These are phyloP conservation scores for Clonostachys sp. DNA, from an alignment of 2,329 filamentous ascomycete genomes.

Conservation along the genomic window DNA sequence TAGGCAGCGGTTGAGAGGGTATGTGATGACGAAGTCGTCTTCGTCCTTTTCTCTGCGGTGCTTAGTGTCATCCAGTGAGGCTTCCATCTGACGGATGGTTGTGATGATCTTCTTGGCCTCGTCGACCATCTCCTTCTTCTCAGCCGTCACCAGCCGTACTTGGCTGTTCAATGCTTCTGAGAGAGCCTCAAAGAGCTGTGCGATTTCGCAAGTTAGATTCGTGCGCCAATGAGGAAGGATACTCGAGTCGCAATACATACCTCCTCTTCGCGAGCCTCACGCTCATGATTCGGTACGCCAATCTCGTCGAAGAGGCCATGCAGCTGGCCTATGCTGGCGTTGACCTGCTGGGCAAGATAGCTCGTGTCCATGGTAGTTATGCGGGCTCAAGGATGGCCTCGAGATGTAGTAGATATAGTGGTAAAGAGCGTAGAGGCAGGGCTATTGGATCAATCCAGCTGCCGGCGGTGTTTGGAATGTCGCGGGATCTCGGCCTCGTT, in stretches of 20 bases:
- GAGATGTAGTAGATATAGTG: not conserved
- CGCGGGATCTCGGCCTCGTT: not conserved
- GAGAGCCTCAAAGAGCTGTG: slow-evolving; percentile 81
- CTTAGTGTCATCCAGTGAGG: slow-evolving; percentile 75
- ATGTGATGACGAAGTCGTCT: slow-evolving; percentile 72
- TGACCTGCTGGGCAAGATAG: slow-evolving; percentile 92
- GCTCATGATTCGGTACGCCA: slow-evolving; percentile 88
- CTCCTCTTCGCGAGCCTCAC: slow-evolving; percentile 84
- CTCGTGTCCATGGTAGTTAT: slow-evolving; percentile 70
- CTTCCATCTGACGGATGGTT: slow-evolving; percentile 89
- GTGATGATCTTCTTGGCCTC: slow-evolving; percentile 83
- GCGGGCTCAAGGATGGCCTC: not conserved
- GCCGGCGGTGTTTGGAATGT: no score
- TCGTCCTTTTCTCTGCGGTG: slow-evolving; percentile 55
- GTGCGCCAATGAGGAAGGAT: not conserved
- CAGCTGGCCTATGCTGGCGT: slow-evolving; percentile 85
- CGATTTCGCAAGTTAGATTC: not conserved
- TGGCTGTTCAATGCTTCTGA: slow-evolving; percentile 91
- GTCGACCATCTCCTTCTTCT: slow-evolving; percentile 88
- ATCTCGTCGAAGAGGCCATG: slow-evolving; percentile 97
- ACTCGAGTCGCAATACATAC: slow-evolving; percentile 40
- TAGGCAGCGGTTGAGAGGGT: slow-evolving; percentile 77
- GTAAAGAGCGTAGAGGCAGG: not conserved
- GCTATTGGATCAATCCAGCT: not conserved
- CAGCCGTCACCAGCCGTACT: slow-evolving; percentile 74